phyloP scores from a whole-genome alignment of 805 yeast species.

The Cyberlindnera maritima region DNA sequence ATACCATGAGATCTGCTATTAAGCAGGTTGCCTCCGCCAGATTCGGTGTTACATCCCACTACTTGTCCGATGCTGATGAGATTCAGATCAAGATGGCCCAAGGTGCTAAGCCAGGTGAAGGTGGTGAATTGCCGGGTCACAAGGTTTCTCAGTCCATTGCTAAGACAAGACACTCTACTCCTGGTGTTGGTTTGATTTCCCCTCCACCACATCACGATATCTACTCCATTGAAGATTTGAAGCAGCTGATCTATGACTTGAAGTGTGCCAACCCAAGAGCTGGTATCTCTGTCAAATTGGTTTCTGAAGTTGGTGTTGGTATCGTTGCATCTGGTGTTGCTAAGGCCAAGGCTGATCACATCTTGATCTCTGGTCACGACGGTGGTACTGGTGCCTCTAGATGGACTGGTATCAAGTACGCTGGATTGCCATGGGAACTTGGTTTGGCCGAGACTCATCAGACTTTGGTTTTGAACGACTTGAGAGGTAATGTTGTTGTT shows the following conservation, averaged over 20 bases:
- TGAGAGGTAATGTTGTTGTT: constrained; percentile 91
- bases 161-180: constrained; percentile 93
- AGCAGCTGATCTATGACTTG: constrained; percentile 93
- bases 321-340: constrained; percentile 99
- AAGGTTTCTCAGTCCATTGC: constrained; percentile 88
- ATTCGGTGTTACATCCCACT: constrained; percentile 95
- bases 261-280: constrained; percentile 98
- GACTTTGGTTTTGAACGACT: constrained; percentile 90
- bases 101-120: constrained; percentile 99
- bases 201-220: constrained; percentile 99
- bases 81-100: constrained; percentile 98
- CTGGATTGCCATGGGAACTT: constrained; percentile 98
- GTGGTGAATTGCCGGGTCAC: constrained; percentile 70
- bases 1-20: constrained; percentile 98
- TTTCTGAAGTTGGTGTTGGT: constrained; percentile 98
- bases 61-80: constrained; percentile 94
- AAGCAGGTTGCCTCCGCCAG: constrained; percentile 98
- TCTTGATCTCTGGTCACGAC: constrained; percentile 94
- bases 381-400: constrained; percentile 99
- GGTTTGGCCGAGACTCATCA: constrained; percentile 98
- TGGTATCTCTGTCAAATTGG: constrained; percentile 92
- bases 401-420: constrained; percentile 95
- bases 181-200: constrained; percentile 94
- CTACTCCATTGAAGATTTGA: constrained; percentile 95
- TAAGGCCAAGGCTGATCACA: constrained; percentile 97